These are phyloP conservation scores for Fusarium chuoi DNA, from an alignment of 2,329 filamentous ascomycete genomes.

Conservation along the genomic window DNA sequence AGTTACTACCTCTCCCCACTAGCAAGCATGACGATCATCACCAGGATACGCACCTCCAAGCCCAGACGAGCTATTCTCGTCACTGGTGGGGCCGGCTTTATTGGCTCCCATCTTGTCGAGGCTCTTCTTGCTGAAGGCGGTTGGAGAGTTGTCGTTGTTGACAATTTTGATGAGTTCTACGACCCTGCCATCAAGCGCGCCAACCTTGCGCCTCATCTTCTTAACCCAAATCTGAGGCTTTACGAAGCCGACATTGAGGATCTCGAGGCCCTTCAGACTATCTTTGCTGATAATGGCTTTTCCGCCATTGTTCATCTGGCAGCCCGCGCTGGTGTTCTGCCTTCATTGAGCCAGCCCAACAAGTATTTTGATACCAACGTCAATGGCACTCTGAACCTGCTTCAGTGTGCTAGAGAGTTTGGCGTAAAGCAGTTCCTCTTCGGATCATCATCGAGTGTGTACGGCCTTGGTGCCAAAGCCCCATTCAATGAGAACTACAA, in stretches of 20 bases:
- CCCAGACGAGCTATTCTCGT: conserved; percentile 5
- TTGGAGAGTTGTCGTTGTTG: conserved; percentile 11
- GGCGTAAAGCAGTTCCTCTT: conserved; percentile 9
- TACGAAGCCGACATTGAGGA: conserved; percentile 18
- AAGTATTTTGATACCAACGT: conserved; percentile 15
- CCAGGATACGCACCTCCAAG: not conserved
- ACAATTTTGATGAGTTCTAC: conserved; percentile 18
- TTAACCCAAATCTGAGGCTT: not conserved
- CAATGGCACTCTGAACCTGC: conserved; percentile 9
- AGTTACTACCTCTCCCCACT: not conserved
- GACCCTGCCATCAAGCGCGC: conserved; percentile 14
- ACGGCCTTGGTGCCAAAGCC: conserved; percentile 2
- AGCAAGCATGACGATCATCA: conserved; percentile 16
- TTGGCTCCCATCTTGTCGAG: conserved; percentile 15
- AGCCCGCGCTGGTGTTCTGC: conserved; percentile 10
- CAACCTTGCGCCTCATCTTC: conserved; percentile 4
- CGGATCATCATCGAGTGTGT: conserved; percentile 13
- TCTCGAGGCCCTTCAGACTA: not conserved
- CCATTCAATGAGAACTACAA: conserved; percentile 9
- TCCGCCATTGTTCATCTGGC: conserved; percentile 2
- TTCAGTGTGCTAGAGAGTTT: conserved; percentile 9
- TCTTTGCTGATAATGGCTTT: conserved; percentile 2
- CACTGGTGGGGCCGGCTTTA: conserved; percentile 15
- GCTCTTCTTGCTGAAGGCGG: conserved; percentile 6
- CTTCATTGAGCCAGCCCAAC: not conserved